A percentile compares a stretch with the other conserved stretches of the same genome.
Evolutionary conservation across 1,139 yeast genomes (phyloP).

Genomic region (Lizanozyma gosingica): DNA sequence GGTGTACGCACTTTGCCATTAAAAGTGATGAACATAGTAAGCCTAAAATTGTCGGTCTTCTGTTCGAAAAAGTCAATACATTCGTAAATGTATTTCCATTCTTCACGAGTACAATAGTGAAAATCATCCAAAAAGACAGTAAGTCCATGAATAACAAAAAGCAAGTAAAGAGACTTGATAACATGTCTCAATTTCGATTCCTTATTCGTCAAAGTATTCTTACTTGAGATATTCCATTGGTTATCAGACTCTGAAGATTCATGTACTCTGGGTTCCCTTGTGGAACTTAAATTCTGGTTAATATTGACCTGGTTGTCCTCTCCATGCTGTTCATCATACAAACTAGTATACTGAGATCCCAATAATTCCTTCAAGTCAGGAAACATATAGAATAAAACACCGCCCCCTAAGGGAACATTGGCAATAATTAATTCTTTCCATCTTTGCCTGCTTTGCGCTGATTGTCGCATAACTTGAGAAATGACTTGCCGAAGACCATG

Average conservation of each 20-base stretch:
- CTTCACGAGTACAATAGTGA: slow-evolving; percentile 32
- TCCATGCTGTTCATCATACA: slow-evolving; percentile 6
- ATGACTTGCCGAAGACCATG: slow-evolving; percentile 32
- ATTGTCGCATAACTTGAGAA: slow-evolving; percentile 34
- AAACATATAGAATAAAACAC: slow-evolving; percentile 31
- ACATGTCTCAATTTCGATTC: slow-evolving; percentile 38
- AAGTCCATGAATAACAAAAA: slow-evolving; percentile 35
- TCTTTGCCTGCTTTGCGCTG: slow-evolving; percentile 24
- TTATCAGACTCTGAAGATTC: neutral
- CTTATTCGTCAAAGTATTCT: slow-evolving; percentile 15
- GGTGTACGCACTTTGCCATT: slow-evolving; percentile 14
- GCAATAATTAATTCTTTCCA: slow-evolving; percentile 38
- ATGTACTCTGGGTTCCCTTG: neutral
- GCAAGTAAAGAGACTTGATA: slow-evolving; percentile 32
- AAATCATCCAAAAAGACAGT: slow-evolving; percentile 42
- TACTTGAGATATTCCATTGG: slow-evolving; percentile 7
- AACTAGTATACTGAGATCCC: slow-evolving; percentile 32
- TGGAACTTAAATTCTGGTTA: neutral
- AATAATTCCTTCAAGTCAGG: slow-evolving; percentile 39
- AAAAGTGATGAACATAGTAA: slow-evolving; percentile 14
- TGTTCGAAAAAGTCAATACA: slow-evolving; percentile 15
- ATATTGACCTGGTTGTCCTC: neutral
- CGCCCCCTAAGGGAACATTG: slow-evolving; percentile 34
- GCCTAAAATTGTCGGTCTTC: slow-evolving; percentile 14
- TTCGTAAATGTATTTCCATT: slow-evolving; percentile 22